A percentile compares a stretch with the other conserved stretches of the same genome.
Evolutionary conservation across 345 rosid genomes (phyloP).

Genomic region (Sisymbrium irio): DNA sequence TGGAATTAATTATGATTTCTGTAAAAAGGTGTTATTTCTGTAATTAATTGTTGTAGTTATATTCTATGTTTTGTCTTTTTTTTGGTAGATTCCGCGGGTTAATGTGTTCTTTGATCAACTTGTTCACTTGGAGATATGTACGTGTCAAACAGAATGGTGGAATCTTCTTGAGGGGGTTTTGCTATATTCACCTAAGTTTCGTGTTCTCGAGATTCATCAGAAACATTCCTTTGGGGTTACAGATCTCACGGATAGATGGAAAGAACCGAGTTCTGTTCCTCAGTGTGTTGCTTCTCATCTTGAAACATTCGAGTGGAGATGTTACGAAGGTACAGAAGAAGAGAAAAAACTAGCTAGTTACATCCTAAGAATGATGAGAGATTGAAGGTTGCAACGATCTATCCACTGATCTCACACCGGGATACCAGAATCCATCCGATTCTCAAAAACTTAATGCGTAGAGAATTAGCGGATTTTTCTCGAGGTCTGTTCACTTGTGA

Average conservation of each 20-base stretch:
- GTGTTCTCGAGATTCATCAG: constrained; percentile 12
- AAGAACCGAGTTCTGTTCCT: constrained; percentile 11
- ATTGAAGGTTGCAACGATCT: constrained; percentile 3
- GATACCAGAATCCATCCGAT: too few species aligned
- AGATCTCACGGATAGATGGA: neutral
- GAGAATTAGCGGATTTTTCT: neutral
- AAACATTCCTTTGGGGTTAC: neutral
- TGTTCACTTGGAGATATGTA: constrained; percentile 16
- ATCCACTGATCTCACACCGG: neutral
- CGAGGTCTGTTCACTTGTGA: neutral
- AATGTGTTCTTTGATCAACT: neutral
- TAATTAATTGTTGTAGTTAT: neutral
- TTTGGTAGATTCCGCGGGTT: neutral
- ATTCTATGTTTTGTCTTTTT: neutral
- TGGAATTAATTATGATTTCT: neutral
- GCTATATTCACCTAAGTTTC: constrained; percentile 7
- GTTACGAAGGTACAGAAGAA: constrained; percentile 7
- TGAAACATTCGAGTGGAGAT: constrained; percentile 23
- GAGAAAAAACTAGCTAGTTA: constrained; percentile 1
- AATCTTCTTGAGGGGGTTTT: neutral
- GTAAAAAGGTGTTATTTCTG: neutral
- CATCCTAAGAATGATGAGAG: neutral
- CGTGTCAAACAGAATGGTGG: constrained; percentile 19
- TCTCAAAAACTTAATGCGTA: neutral
- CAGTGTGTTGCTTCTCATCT: constrained; percentile 1